Percentiles rank a stretch among this genome's conserved stretches.
These are phyloP conservation scores for Clonostachys byssicola DNA, from an alignment of 2,329 filamentous ascomycete species.

Conservation along the genomic window DNA sequence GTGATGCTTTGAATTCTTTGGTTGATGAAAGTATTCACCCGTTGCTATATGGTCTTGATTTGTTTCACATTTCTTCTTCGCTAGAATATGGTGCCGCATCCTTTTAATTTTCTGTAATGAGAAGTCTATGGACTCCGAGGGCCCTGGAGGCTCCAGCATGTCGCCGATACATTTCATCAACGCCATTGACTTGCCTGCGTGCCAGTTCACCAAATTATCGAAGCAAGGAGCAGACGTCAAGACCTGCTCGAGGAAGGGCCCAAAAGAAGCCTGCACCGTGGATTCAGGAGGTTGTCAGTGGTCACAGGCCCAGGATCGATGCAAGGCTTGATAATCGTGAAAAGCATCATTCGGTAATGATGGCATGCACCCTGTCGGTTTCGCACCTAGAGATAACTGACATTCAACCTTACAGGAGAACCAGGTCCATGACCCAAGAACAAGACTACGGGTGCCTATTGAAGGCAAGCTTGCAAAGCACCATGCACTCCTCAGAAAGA, in stretches of 20 bases:
- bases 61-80: too few species aligned
- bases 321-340: background rate
- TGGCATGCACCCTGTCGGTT: constrained; percentile 6
- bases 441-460: constrained; percentile 18
- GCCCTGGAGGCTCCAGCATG: background rate
- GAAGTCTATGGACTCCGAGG: background rate
- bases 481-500: constrained; percentile 24
- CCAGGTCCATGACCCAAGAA: constrained; percentile 25
- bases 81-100: too few species aligned
- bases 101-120: too few species aligned
- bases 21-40: too few species aligned
- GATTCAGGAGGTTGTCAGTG: too few species aligned
- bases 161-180: background rate
- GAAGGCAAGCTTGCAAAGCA: constrained; percentile 14
- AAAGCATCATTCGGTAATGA: constrained; percentile 1
- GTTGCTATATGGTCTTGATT: too few species aligned
- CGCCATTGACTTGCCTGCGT: background rate
- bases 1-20: too few species aligned
- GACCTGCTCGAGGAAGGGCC: too few species aligned
- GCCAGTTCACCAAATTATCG: background rate
- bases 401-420: constrained; percentile 14
- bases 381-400: constrained; percentile 7
- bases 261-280: too few species aligned
- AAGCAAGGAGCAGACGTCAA: background rate
- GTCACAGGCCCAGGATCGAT: background rate